Evolutionary conservation across 257 asterid species (phyloP).

Genomic region (Solanum medicagineum): DNA sequence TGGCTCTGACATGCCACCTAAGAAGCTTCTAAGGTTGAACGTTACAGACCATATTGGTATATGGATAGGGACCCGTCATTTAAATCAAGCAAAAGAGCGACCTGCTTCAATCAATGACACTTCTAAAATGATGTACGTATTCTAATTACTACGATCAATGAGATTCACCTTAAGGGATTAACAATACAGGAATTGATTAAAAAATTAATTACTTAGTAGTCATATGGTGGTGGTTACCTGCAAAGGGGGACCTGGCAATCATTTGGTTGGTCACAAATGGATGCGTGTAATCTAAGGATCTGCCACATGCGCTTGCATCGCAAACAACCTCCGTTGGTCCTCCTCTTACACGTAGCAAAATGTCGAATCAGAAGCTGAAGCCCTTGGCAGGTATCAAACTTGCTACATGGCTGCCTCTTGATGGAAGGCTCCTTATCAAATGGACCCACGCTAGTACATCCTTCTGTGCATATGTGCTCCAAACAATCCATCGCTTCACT

Average conservation of each 20-base stretch:
- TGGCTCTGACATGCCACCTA: neutral
- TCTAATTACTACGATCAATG: neutral
- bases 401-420: constrained; percentile 63
- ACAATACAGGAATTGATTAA: neutral
- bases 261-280: constrained; percentile 60
- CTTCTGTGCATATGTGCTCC: constrained; percentile 79
- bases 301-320: constrained; percentile 92
- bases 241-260: constrained; percentile 83
- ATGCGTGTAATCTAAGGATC: constrained; percentile 64
- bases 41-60: neutral
- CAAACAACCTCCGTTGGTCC: constrained; percentile 65
- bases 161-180: neutral
- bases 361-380: constrained; percentile 70
- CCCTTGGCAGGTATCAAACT: constrained; percentile 69
- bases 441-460: constrained; percentile 80
- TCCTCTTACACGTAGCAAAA: constrained; percentile 62
- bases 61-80: neutral
- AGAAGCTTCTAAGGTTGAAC: neutral
- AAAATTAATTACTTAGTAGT: neutral
- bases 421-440: constrained; percentile 35
- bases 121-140: neutral
- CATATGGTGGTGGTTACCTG: constrained; percentile 52
- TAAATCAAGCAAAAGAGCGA: neutral
- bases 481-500: constrained; percentile 91
- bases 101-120: neutral